Evolutionary conservation across 768 basidiomycete genomes (phyloP), one percentile per base, ranked within the genome.

Genomic region (Rhodotorula toruloides): DNA sequence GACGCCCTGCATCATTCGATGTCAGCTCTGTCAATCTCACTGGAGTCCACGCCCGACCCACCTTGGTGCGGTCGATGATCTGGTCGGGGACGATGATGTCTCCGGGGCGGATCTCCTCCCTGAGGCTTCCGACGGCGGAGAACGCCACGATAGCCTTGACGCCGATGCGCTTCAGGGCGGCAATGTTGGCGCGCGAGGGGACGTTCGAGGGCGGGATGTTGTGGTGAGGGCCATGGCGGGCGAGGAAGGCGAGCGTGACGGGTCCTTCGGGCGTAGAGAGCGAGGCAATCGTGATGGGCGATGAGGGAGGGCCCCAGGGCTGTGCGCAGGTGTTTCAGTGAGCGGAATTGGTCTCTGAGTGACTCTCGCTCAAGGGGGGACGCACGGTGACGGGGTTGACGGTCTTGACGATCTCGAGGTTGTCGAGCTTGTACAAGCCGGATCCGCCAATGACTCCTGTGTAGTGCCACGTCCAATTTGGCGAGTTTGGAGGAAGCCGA

Each of bases 51-150:
- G 57, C 32, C 11, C 13, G 12, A 21, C 37, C 50, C 31, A 73
- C 74, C 79, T 97, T 97, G 32, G 93, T 97, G 58, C 94, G 84
- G 77, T 98, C 94, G 77, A 98, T 97, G 80, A 97, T 88, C 78
- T 97, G 93, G 40, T 83, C 81, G 3, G 93, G 92, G 48, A 98
- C 84, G 58, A 84, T 82, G 77, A 97, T 91, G 66, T 91, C 85
- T 32, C 94, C 92, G 0, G 92, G 92, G 39, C 84, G 77, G 77
- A 97, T 90, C 74, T 96, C 91, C 77, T 99, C 94, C 48, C 91
- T 84, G 17, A 99, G 83, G 14, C 90, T 92, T 34, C 94, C 94
- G 50, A 98, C 94, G 25, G 94, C 93, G 43, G 88, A 89, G 82
- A 98, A 98, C 12, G 92, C 91, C 71, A 98, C 81, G 76, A 98